Evolutionary conservation across 1,284 basidiomycete genomes (phyloP).

Genomic region (Binderoboletus segoi): DNA sequence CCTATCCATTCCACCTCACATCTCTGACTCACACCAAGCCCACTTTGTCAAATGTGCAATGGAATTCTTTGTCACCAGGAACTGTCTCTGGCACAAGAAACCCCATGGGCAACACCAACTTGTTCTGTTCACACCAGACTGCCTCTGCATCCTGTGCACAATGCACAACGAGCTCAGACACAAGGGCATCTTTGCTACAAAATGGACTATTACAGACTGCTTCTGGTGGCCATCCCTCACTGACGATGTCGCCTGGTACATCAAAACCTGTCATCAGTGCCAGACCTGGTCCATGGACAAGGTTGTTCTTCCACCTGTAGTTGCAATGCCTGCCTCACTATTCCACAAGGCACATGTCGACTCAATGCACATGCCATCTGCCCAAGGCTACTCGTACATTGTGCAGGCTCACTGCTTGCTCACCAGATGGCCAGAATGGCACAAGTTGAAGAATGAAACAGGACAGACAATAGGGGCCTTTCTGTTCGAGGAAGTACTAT

Average conservation of each 20-base stretch:
- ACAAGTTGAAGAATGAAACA: conserved; percentile 17
- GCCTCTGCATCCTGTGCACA: background rate
- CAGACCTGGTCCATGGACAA: background rate
- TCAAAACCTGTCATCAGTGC: conserved; percentile 10
- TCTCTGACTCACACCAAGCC: background rate
- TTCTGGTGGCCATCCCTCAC: conserved; percentile 1
- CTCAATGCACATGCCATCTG: background rate
- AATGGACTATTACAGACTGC: background rate
- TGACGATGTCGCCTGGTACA: background rate
- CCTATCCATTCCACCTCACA: background rate
- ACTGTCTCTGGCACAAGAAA: background rate
- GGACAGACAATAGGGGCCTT: background rate
- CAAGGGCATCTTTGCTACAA: background rate
- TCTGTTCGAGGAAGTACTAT: conserved; percentile 2
- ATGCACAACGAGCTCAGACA: background rate
- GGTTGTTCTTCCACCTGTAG: background rate
- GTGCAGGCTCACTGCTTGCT: conserved; percentile 2
- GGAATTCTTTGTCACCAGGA: background rate
- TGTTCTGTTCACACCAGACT: background rate
- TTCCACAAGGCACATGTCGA: background rate
- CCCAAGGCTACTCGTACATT: background rate
- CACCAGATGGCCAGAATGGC: background rate
- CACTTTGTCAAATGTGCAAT: background rate
- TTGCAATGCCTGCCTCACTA: conserved; percentile 21
- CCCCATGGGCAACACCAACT: background rate